phyloP scores from a whole-genome alignment of 352 stramenopile species.

The Phytophthora hibernalis region DNA sequence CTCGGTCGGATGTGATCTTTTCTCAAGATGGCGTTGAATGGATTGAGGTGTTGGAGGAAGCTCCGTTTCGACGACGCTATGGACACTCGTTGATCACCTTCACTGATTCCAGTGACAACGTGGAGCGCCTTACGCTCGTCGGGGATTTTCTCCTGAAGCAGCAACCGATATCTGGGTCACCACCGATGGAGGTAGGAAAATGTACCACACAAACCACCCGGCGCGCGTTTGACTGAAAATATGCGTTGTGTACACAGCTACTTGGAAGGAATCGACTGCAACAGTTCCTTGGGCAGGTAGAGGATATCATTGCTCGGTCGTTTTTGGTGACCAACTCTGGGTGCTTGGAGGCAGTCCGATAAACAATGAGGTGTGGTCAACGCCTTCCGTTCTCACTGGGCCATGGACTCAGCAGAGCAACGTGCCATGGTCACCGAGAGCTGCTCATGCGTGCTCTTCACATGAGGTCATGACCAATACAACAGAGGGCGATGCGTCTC shows the following conservation, averaged over 20 bases:
- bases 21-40: constrained; percentile 67
- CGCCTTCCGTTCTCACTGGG: constrained; percentile 61
- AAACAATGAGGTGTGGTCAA: constrained; percentile 85
- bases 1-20: constrained; percentile 69
- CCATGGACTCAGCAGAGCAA: constrained; percentile 53
- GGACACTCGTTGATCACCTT: constrained; percentile 79
- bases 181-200: constrained; percentile 60
- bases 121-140: constrained; percentile 67
- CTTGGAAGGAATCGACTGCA: constrained; percentile 50
- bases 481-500: constrained; percentile 61
- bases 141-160: constrained; percentile 81
- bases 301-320: constrained; percentile 79
- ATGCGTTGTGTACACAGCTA: constrained; percentile 32
- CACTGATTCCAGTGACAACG: constrained; percentile 49
- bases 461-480: constrained; percentile 62
- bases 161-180: constrained; percentile 81
- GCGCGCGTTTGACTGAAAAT: background rate
- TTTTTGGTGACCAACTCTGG: constrained; percentile 65
- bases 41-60: constrained; percentile 74
- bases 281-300: constrained; percentile 59
- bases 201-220: background rate
- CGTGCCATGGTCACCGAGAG: constrained; percentile 61
- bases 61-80: constrained; percentile 74
- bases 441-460: constrained; percentile 62
- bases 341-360: constrained; percentile 81